Conservation (phyloP, 257 asterid species). For the Petunia secreta region DNA sequence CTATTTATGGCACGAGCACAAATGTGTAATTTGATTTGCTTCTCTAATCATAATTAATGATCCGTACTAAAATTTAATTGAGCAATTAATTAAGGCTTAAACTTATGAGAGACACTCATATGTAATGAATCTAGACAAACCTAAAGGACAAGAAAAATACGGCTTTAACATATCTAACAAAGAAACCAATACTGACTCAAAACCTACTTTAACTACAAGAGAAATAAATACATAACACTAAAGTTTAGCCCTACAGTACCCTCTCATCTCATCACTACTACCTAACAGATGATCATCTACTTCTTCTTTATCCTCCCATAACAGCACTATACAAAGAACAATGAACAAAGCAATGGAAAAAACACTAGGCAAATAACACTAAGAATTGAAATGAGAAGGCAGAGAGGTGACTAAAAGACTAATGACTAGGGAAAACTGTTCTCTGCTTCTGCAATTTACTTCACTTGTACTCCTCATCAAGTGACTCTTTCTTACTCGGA, state of each 20-base stretch:
- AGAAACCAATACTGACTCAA: constrained; percentile 31
- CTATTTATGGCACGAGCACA: too few relatives aligned
- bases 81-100: not conserved
- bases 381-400: not conserved
- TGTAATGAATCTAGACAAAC: constrained; percentile 4
- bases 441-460: constrained; percentile 18
- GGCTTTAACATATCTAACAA: constrained; percentile 11
- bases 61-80: not conserved
- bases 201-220: constrained; percentile 23
- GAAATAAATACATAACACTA: constrained; percentile 32
- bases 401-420: not conserved
- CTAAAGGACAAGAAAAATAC: constrained; percentile 31
- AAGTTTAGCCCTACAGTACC: constrained; percentile 28
- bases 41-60: not conserved
- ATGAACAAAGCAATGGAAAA: constrained; percentile 39
- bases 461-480: constrained; percentile 25
- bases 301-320: constrained; percentile 35
- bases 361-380: constrained; percentile 26
- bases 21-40: too few relatives aligned
- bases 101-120: too few relatives aligned
- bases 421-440: constrained; percentile 13
- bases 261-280: constrained; percentile 29
- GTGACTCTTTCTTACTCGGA: constrained; percentile 25
- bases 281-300: constrained; percentile 38
- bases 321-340: constrained; percentile 52